A percentile compares a stretch with the other conserved stretches of the same genome.
phyloP scores from a whole-genome alignment of 108 stramenopile species.

The Cylindrotheca fusiformis region DNA sequence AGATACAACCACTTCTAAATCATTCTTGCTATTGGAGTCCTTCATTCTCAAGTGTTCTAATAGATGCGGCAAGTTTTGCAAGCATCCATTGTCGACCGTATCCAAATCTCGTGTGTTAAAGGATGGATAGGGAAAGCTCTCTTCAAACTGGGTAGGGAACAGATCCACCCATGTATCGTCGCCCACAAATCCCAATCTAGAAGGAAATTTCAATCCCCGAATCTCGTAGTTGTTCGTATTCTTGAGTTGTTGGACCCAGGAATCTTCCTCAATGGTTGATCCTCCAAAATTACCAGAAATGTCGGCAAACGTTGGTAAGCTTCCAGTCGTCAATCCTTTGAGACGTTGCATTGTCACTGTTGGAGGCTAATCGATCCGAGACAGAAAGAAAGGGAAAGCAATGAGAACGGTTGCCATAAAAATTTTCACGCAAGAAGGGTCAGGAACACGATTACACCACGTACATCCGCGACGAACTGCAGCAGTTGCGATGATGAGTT shows the following conservation, averaged over 20 bases:
- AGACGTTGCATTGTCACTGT: conserved; percentile 99
- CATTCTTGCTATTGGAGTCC: conserved; percentile 21
- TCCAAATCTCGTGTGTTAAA: conserved; percentile 98
- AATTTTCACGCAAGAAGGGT: too few species aligned
- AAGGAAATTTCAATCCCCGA: conserved; percentile 19
- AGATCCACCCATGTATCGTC: conserved; percentile 98
- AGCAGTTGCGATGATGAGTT: conserved; percentile 47
- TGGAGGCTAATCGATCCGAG: conserved; percentile 53
- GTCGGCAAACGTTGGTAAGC: conserved; percentile 94
- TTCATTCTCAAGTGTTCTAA: conserved; percentile 39
- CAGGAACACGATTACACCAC: too few species aligned
- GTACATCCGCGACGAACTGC: conserved; percentile 88
- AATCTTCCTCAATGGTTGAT: conserved; percentile 79
- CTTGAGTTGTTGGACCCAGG: conserved; percentile 74
- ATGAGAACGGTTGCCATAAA: neutral
- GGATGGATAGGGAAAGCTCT: conserved; percentile 85
- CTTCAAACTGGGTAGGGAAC: conserved; percentile 88
- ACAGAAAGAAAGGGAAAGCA: neutral
- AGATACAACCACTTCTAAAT: conserved; percentile 70
- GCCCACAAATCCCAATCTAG: conserved; percentile 85
- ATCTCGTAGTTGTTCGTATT: conserved; percentile 11
- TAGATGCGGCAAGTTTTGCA: conserved; percentile 57
- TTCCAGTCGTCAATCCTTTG: conserved; percentile 95
- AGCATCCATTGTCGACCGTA: conserved; percentile 96
- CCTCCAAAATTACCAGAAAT: conserved; percentile 78